Evolutionary conservation across 78 protist genomes (phyloP).

Genomic region (Planoprotostelium fungivorum): DNA sequence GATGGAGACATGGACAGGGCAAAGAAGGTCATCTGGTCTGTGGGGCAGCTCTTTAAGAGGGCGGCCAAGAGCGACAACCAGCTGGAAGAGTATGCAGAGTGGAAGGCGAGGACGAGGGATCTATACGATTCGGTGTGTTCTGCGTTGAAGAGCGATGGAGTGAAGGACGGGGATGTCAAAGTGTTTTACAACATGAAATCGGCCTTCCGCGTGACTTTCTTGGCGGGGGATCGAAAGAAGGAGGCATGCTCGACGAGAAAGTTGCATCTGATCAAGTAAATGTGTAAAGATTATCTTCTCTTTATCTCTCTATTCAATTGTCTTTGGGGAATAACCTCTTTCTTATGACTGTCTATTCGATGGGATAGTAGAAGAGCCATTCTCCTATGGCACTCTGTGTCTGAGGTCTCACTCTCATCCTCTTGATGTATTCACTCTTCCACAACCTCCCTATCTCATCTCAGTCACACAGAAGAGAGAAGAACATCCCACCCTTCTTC

Average conservation of each 20-base stretch:
- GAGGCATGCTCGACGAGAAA: background rate
- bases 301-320: too few relatives aligned
- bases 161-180: slow-evolving; percentile 26
- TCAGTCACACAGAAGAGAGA: too few relatives aligned
- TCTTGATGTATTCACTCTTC: too few relatives aligned
- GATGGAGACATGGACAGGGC: slow-evolving; percentile 13
- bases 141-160: background rate
- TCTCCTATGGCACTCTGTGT: too few relatives aligned
- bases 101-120: slow-evolving; percentile 8
- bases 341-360: too few relatives aligned
- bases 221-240: background rate
- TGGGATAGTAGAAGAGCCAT: too few relatives aligned
- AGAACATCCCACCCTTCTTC: too few relatives aligned
- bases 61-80: slow-evolving; percentile 4
- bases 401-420: too few relatives aligned
- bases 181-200: slow-evolving; percentile 30
- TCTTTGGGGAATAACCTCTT: too few relatives aligned
- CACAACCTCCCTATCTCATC: too few relatives aligned
- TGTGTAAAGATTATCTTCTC: too few relatives aligned
- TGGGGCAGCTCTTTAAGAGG: background rate
- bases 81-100: background rate
- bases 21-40: background rate
- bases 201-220: background rate
- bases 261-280: too few relatives aligned
- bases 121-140: background rate